A percentile compares a stretch with the other conserved stretches of the same genome.
These are phyloP conservation scores for Strobilomyces confusus DNA, from an alignment of 768 basidiomycete genomes.

Conservation along the genomic window DNA sequence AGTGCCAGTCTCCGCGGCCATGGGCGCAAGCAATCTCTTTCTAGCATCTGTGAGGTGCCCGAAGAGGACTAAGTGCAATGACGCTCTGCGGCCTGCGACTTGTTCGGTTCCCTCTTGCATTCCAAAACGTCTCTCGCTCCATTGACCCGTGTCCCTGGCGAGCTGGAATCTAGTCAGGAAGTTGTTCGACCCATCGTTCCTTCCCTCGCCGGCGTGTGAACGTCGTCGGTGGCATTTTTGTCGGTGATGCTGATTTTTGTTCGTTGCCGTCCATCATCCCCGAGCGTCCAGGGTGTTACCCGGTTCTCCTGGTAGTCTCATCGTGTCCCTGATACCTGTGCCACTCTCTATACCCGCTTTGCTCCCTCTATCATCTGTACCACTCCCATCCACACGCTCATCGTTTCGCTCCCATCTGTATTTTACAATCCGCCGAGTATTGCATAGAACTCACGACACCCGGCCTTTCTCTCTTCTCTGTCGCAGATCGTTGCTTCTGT, in stretches of 20 bases:
- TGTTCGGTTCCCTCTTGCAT: neutral
- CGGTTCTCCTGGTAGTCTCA: slow-evolving; percentile 12
- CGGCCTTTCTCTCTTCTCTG: neutral
- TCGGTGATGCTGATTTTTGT: slow-evolving; percentile 24
- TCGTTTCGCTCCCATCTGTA: slow-evolving; percentile 20
- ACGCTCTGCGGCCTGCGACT: neutral
- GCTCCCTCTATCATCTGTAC: slow-evolving; percentile 25
- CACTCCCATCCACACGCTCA: slow-evolving; percentile 20
- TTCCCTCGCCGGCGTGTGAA: slow-evolving; percentile 10
- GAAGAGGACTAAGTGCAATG: slow-evolving; percentile 25
- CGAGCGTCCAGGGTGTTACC: slow-evolving; percentile 13
- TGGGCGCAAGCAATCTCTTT: slow-evolving; percentile 28
- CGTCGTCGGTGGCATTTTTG: slow-evolving; percentile 5
- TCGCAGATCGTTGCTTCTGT: slow-evolving; percentile 3
- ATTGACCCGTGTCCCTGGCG: slow-evolving; percentile 14
- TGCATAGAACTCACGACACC: slow-evolving; percentile 11
- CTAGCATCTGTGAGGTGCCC: slow-evolving; percentile 31
- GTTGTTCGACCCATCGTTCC: slow-evolving; percentile 8
- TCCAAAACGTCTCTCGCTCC: neutral
- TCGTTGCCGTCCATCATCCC: slow-evolving; percentile 16
- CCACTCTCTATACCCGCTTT: slow-evolving; percentile 26
- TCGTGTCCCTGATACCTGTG: slow-evolving; percentile 30
- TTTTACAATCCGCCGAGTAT: slow-evolving; percentile 11
- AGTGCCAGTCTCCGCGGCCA: slow-evolving; percentile 32
- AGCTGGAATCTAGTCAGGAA: slow-evolving; percentile 19